Evolutionary conservation across 1,139 yeast genomes (phyloP).

Genomic region (Tardiomyces depauwii): DNA sequence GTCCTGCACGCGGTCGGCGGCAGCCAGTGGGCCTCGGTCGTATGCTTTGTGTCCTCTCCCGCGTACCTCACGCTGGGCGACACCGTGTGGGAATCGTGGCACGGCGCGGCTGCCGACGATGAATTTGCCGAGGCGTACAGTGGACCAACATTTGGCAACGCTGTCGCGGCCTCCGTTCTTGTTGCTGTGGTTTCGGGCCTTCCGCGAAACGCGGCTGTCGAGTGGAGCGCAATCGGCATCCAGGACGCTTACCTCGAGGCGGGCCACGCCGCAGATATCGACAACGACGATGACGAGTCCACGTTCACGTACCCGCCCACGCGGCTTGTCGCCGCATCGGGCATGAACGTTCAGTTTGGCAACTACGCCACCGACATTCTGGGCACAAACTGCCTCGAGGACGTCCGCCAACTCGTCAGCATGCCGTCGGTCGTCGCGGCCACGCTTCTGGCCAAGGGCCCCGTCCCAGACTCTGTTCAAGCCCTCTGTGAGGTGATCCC

Average conservation of each 20-base stretch:
- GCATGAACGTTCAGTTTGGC: not conserved
- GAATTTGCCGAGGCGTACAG: not conserved
- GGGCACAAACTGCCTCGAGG: not conserved
- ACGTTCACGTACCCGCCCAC: not conserved
- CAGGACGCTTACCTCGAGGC: not conserved
- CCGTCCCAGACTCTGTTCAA: not conserved
- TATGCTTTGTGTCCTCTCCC: not conserved
- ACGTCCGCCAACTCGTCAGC: too few species aligned
- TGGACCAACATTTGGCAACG: not conserved
- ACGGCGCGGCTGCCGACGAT: not conserved
- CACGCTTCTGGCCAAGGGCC: not conserved
- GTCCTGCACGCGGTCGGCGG: slow-evolving; percentile 15
- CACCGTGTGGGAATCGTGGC: not conserved
- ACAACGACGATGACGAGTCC: not conserved
- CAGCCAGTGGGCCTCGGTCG: not conserved
- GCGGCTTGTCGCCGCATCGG: not conserved
- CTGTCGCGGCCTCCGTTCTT: slow-evolving; percentile 5
- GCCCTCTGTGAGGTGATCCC: not conserved
- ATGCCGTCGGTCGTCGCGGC: not conserved
- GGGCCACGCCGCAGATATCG: not conserved
- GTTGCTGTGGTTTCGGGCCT: slow-evolving; percentile 48
- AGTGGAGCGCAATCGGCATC: slow-evolving; percentile 36
- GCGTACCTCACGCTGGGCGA: not conserved
- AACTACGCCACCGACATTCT: not conserved
- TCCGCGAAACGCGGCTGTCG: slow-evolving; percentile 60